Percentiles rank a stretch among this genome's conserved stretches.
These are phyloP conservation scores for Grosmannia serpens DNA, from an alignment of 2,329 filamentous ascomycete species.

Conservation along the genomic window DNA sequence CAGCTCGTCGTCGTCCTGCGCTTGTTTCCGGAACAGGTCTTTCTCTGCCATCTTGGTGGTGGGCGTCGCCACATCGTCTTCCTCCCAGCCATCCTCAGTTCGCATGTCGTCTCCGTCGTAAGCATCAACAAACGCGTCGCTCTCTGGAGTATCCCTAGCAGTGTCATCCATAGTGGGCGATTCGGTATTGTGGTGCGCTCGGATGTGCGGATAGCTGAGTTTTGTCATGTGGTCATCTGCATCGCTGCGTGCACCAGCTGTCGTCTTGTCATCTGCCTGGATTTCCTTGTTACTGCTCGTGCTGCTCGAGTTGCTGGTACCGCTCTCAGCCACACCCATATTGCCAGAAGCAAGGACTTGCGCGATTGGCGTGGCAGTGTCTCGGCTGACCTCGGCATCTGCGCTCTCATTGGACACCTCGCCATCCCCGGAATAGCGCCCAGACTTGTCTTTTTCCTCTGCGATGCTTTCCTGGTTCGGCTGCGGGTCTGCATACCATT, in stretches of 20 bases:
- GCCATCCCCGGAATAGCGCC: slow-evolving; percentile 14
- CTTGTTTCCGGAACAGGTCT: slow-evolving; percentile 10
- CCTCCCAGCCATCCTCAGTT: slow-evolving; percentile 26
- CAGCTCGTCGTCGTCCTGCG: slow-evolving; percentile 19
- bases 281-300: not conserved
- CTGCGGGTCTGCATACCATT: slow-evolving; percentile 31
- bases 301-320: slow-evolving; percentile 1
- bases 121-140: not conserved
- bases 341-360: not conserved
- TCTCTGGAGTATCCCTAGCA: too few relatives aligned
- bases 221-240: slow-evolving; percentile 15
- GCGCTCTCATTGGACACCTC: slow-evolving; percentile 19
- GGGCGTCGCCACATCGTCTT: slow-evolving; percentile 17
- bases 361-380: not conserved
- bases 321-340: slow-evolving; percentile 1
- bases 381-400: slow-evolving; percentile 9
- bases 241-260: slow-evolving; percentile 14
- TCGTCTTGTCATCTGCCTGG: slow-evolving; percentile 17
- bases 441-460: slow-evolving; percentile 13
- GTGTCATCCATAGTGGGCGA: slow-evolving; percentile 1
- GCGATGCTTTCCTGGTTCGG: not conserved
- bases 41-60: slow-evolving; percentile 19
- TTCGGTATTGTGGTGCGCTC: not conserved
- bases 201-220: slow-evolving; percentile 8
- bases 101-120: slow-evolving; percentile 22